Evolutionary conservation across 495 filamentous ascomycete genomes (phyloP).

Genomic region (Tetracladium setigerum): DNA sequence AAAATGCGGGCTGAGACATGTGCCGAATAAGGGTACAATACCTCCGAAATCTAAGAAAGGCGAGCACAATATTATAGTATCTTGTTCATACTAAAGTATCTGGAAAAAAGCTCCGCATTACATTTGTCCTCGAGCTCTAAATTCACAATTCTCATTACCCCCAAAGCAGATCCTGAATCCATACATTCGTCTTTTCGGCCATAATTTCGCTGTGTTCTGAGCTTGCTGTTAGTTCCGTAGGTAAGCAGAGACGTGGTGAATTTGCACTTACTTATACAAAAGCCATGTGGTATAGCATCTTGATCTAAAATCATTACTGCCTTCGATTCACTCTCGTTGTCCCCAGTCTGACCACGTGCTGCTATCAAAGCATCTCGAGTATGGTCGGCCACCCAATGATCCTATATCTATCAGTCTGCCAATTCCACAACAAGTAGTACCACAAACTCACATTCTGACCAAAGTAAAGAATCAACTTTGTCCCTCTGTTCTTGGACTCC

Average conservation of each 20-base stretch:
- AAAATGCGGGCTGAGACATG: too few relatives aligned
- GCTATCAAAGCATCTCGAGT: conserved; percentile 69
- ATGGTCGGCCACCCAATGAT: conserved; percentile 76
- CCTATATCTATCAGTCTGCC: conserved; percentile 23
- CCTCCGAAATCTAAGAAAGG: too few relatives aligned
- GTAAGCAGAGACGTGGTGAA: background rate
- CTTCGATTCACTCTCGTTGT: conserved; percentile 33
- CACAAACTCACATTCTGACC: conserved; percentile 35
- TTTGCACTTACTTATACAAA: conserved; percentile 61
- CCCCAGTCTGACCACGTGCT: conserved; percentile 27
- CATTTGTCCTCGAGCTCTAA: too few relatives aligned
- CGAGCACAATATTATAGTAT: too few relatives aligned
- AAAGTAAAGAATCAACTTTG: conserved; percentile 73
- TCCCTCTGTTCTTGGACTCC: conserved; percentile 27
- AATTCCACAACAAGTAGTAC: background rate
- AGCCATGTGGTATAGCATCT: conserved; percentile 67
- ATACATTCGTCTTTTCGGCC: conserved; percentile 55
- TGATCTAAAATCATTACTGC: conserved; percentile 68
- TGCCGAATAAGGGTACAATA: too few relatives aligned
- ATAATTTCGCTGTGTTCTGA: conserved; percentile 55
- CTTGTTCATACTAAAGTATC: too few relatives aligned
- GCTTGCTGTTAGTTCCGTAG: conserved; percentile 4
- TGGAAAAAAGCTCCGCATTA: too few relatives aligned
- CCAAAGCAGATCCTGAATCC: conserved; percentile 55
- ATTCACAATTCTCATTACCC: too few relatives aligned